Evolutionary conservation across 75 land plant species (phyloP), one percentile per base, ranked within the genome.

Genomic region (Azolla pinnata): DNA sequence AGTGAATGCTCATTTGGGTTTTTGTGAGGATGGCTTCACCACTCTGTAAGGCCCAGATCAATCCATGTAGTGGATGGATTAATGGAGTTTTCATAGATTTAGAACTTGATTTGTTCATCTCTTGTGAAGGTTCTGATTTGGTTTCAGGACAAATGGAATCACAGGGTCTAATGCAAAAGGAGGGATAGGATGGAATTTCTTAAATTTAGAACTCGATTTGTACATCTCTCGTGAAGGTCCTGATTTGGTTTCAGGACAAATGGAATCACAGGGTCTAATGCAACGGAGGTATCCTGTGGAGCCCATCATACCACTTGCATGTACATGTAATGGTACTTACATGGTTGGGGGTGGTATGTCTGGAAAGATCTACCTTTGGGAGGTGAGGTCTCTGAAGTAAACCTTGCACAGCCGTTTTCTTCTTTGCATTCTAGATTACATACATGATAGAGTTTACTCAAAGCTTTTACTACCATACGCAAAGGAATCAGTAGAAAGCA

Each of bases 281-380:
- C 56, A 58, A 10, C 65, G 73, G 53, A 77, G 75, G 62, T 83
- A 74, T 55, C 72, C 81, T 4, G 55, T 77, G 51, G 87, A 83
- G 61, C 67, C 83, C 10, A 68, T 83, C 51, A 81, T 70, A 0
- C 80, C 87, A 25, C 51, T 83, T 45, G 72, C 73, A 7, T 68
- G 81, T 50, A 73, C 81, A 19, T 74, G 72, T 33, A 74, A 83
- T 71, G 80, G 78, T 28, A 33, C 69, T 24, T 83, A 72, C 69
- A 31, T 83, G 56, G 75, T 64, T n/a, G 83, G 83, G 45, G 83
- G 83, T 31, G 70, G 84, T 14, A 57, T 64, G 29, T 83, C 83
- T 48, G 87, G 87, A 54, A 77, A 74, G 50, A 65, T 73, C 33
- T 77, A 80, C 54, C 57, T 80, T 68, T 83, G 87, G 87, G 83